phyloP scores from a whole-genome alignment of 768 basidiomycete species.

The Daedaleopsis sinensis region DNA sequence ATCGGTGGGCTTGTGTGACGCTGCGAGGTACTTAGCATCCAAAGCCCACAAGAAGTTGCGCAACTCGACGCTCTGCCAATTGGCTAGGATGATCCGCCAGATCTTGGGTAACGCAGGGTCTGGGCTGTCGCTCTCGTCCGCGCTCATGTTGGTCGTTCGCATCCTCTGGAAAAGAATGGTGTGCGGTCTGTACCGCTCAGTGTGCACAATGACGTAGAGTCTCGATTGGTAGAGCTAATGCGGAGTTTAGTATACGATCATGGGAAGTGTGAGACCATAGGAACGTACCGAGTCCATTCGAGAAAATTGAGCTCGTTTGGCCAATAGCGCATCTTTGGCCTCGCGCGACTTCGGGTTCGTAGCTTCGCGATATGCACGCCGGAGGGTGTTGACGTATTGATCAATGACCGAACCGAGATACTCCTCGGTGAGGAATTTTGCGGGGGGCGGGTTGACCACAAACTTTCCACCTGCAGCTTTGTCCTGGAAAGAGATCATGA shows the following conservation, averaged over 20 bases:
- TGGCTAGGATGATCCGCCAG: neutral
- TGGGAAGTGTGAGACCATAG: no score
- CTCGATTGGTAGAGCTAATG: neutral
- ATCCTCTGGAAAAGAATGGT: neutral
- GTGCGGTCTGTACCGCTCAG: neutral
- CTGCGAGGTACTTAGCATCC: neutral
- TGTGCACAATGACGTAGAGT: neutral
- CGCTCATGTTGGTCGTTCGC: neutral
- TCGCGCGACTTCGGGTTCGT: neutral
- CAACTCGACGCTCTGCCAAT: neutral
- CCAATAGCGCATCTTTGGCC: neutral
- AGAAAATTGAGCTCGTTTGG: neutral
- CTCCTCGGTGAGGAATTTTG: neutral
- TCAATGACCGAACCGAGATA: neutral
- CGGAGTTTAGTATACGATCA: neutral
- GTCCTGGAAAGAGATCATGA: neutral
- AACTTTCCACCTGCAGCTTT: neutral
- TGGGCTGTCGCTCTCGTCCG: neutral
- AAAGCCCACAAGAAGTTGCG: conserved; percentile 2
- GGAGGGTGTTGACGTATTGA: neutral
- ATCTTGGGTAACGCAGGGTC: neutral
- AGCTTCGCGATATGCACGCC: neutral
- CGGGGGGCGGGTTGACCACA: neutral
- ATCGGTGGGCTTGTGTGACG: neutral
- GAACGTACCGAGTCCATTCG: neutral